These are phyloP conservation scores for Aspergillus mulundensis DNA, from an alignment of 495 filamentous ascomycete species.

Conservation along the genomic window DNA sequence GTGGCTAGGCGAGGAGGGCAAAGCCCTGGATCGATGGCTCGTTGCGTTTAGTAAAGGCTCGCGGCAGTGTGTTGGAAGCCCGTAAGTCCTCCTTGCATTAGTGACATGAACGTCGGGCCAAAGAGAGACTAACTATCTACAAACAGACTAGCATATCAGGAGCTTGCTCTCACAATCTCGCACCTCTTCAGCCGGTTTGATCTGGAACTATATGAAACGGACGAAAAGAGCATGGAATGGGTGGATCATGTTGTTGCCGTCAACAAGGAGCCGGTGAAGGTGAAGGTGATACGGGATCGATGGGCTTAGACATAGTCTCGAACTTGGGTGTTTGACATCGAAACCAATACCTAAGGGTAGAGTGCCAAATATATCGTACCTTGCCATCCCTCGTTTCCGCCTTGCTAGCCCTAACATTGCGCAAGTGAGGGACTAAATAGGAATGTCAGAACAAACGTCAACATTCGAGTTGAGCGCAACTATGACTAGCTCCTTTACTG, in stretches of 20 bases:
- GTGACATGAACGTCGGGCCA: no score
- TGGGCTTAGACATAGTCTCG: no score
- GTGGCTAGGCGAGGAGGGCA: conserved; percentile 2
- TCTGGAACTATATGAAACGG: conserved; percentile 2
- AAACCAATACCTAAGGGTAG: no score
- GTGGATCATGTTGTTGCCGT: neutral
- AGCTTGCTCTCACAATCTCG: neutral
- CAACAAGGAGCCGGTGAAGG: neutral
- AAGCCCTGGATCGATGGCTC: neutral
- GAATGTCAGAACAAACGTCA: no score
- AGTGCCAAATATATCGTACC: no score
- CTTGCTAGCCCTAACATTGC: no score
- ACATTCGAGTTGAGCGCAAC: no score
- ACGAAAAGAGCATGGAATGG: conserved; percentile 4
- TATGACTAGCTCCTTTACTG: no score
- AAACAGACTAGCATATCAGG: neutral
- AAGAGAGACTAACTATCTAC: no score
- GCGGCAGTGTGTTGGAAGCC: neutral
- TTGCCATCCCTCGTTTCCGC: no score
- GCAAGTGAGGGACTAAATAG: no score
- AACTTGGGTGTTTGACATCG: no score
- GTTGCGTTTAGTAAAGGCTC: neutral
- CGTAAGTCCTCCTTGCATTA: neutral
- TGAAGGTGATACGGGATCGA: conserved; percentile 2
- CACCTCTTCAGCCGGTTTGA: conserved; percentile 1